Evolutionary conservation across 2,329 filamentous ascomycete species (phyloP).

Genomic region (Hypoxylon sp.): DNA sequence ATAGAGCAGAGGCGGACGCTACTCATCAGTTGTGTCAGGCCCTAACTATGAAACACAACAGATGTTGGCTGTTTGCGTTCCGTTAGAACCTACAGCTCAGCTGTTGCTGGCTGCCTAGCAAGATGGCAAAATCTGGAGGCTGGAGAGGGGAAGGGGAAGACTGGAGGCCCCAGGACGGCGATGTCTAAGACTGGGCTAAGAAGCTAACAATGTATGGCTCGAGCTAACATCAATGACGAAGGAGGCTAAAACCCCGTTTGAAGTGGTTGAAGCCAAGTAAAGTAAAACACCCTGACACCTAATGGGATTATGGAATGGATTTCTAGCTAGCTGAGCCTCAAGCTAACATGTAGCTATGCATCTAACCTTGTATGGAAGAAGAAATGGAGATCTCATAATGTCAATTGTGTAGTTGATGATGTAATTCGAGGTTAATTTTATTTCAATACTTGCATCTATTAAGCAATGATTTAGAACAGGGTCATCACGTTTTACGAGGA

Average conservation of each 20-base stretch:
- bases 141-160: slow-evolving; percentile 6
- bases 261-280: slow-evolving; percentile 9
- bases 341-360: slow-evolving; percentile 14
- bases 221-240: slow-evolving; percentile 47
- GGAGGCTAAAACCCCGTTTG: slow-evolving; percentile 36
- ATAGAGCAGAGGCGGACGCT: slow-evolving; percentile 14
- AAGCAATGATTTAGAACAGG: slow-evolving; percentile 12
- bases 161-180: slow-evolving; percentile 10
- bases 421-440: slow-evolving; percentile 29
- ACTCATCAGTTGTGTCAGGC: slow-evolving; percentile 9
- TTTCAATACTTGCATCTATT: slow-evolving; percentile 11
- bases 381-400: slow-evolving; percentile 28
- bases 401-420: slow-evolving; percentile 33
- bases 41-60: slow-evolving; percentile 23
- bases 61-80: slow-evolving; percentile 7
- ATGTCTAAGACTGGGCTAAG: slow-evolving; percentile 22
- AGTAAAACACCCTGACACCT: no score
- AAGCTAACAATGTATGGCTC: slow-evolving; percentile 22
- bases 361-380: neutral
- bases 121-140: neutral
- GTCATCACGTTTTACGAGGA: slow-evolving; percentile 22
- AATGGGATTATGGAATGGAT: slow-evolving; percentile 10
- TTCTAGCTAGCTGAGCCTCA: slow-evolving; percentile 22
- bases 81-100: slow-evolving; percentile 20
- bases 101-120: slow-evolving; percentile 2